Conservation (phyloP, 331 rosid species). For the Erythrophleum ivorense region DNA sequence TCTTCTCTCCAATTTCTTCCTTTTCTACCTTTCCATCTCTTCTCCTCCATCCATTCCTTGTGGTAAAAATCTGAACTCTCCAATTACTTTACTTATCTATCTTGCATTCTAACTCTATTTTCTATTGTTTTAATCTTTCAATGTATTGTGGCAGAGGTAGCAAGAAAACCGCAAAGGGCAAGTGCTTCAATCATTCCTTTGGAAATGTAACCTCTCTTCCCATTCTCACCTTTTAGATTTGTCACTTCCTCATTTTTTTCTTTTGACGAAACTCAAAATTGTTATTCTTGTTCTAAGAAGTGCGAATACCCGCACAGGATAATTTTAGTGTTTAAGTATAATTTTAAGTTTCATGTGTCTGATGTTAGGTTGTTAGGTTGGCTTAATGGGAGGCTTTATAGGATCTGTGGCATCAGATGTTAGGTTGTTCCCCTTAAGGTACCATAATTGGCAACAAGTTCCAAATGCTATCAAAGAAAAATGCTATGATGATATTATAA, state of each 20-base stretch:
- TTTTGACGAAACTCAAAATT: not conserved
- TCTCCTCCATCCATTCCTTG: constrained; percentile 47
- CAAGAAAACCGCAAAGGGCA: constrained; percentile 58
- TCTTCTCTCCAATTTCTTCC: constrained; percentile 38
- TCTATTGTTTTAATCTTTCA: constrained; percentile 19
- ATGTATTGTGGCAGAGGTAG: constrained; percentile 64
- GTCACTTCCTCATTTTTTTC: not conserved
- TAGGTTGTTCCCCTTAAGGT: too few relatives aligned
- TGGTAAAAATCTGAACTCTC: constrained; percentile 43
- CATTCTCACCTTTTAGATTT: not conserved
- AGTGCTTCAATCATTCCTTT: constrained; percentile 61
- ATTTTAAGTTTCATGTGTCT: too few relatives aligned
- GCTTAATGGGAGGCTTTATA: too few relatives aligned
- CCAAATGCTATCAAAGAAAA: too few relatives aligned
- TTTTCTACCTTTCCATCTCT: constrained; percentile 44
- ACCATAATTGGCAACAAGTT: too few relatives aligned
- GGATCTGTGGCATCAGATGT: too few relatives aligned
- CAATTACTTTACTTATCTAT: not conserved
- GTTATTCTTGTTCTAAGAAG: not conserved
- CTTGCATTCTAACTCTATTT: not conserved
- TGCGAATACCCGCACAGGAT: not conserved
- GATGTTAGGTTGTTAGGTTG: too few relatives aligned
- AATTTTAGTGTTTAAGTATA: not conserved
- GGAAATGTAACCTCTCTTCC: constrained; percentile 49
- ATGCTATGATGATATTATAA: too few relatives aligned